phyloP scores from a whole-genome alignment of 169 alveolate species.

The Neospora caninum region DNA sequence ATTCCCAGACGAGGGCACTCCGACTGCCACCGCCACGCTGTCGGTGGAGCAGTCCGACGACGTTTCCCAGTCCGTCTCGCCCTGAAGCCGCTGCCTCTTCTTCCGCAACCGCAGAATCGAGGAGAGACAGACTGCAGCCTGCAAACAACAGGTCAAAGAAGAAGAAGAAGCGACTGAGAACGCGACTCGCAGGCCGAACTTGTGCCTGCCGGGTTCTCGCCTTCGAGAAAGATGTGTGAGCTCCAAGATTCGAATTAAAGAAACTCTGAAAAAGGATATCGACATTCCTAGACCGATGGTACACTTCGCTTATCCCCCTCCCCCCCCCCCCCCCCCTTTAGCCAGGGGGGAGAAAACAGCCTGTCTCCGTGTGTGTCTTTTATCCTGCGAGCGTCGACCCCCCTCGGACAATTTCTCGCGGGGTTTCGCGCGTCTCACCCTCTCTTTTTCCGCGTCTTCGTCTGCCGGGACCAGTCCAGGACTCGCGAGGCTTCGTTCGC shows the following conservation, averaged over 20 bases:
- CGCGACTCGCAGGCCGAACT: too few relatives aligned
- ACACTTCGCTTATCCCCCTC: too few relatives aligned
- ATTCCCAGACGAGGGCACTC: background rate
- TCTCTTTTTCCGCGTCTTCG: background rate
- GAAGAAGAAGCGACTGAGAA: background rate
- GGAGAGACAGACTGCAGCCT: slow-evolving; percentile 27
- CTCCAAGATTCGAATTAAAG: too few relatives aligned
- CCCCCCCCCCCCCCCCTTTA: too few relatives aligned
- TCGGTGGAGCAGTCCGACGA: slow-evolving; percentile 40
- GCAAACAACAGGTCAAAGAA: background rate
- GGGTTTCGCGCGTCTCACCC: background rate
- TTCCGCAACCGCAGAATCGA: background rate
- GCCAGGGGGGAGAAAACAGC: too few relatives aligned
- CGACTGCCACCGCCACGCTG: slow-evolving; percentile 9
- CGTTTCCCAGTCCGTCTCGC: slow-evolving; percentile 50
- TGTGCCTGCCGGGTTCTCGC: too few relatives aligned
- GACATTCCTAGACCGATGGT: too few relatives aligned
- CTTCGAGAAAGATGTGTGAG: too few relatives aligned
- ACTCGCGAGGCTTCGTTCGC: background rate
- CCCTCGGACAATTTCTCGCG: too few relatives aligned
- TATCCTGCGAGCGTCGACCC: too few relatives aligned
- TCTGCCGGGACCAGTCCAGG: background rate
- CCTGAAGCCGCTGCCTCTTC: slow-evolving; percentile 47
- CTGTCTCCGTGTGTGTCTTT: too few relatives aligned
- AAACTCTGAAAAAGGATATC: too few relatives aligned